Base-by-base conservation (phyloP, 805 yeast species). In the Pichia exigua region DNA sequence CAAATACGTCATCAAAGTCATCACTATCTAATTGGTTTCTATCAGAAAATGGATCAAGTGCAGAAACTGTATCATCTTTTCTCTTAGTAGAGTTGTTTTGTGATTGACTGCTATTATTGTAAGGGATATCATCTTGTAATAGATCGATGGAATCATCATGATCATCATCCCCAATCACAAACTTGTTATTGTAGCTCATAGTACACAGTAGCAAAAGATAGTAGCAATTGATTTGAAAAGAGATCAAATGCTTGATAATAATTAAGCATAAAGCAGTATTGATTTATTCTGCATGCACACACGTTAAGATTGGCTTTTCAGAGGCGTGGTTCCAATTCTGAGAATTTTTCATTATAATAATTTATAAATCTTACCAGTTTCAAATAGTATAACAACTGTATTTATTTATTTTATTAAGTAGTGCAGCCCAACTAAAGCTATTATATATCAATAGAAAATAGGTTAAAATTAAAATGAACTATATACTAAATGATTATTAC, bases 111-210 rank as follows among this genome's bases (percentile, higher is more conserved):
- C 15, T 35, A 10, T 13, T 32, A 20, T n/a, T 35, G 28, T 39
- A 44, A 4, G 47, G 50, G 17, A 11, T 15, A 42, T 51, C 55
- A 21, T 57, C 63, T n/a, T 54, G 51, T 18, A 58, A 58, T 32
- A 55, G 50, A 24, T 61, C 60, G 24, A 59, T 54, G 6, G 54
- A 49, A 2, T 51, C 58, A 18, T 57, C 63, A 47, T 55, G 53
- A 17, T 48, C 53, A 24, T 53, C 59, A 49, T 51, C 56, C 10
- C 52, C 55, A 21, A 56, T 47, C 11, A 56, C 44, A 32, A 56
- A 56, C 17, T 54, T 45, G 18, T 47, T 50, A 22, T 26, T 32
- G 35, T 56, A 54, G 46, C 57, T 54, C 55, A 52, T 54, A 8
- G 12, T 24, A 12, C 18, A 32, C 5, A 11, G 17, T n/a, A 35